Evolutionary conservation across 192 early-diverging fungal genomes (phyloP), one percentile per base, ranked within the genome.

Genomic region (Entomortierella chlamydospora): DNA sequence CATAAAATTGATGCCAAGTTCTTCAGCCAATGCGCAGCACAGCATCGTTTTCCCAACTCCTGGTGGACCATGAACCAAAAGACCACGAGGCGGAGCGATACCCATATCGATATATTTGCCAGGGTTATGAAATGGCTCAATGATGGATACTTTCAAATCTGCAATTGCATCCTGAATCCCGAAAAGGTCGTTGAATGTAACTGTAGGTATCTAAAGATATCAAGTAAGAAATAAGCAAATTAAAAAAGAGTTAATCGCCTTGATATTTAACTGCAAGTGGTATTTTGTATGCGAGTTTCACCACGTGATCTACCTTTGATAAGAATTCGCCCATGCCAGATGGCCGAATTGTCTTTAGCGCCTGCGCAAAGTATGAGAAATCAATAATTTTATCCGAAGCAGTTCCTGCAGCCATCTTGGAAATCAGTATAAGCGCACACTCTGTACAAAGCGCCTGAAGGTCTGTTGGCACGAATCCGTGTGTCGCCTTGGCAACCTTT

Each of bases 11-110:
- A 97, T 87, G 10, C 92, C 93, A 18, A 91, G 66, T 81, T 93
- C 93, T 22, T 88, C 79, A 5, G 93, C 91, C 22, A 98, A 54
- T 0, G 96, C 95, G 74, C 90, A 94, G 63, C 92, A 94, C 2
- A 99, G 85, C 85, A 90, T 89, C 5, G 96, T 95, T 67, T 99
- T 99, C 8, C 96, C 97, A 5, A 92, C 89, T 12, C 97, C 97
- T 0, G 95, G 84, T 9, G 96, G 96, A 0, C 97, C 97, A 70
- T 97, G 87, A 22, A 99, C 80, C 20, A 98, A 77, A 11, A 96
- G 86, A 28, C 97, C 97, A 34, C 88, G 84, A 0, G 95, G 95
- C 3, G 93, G 89, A 31, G 84, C 81, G 20, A 94, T 89, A 15
- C 88, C 88, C 64, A 94, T 81, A n/a, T 82, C 65, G n/a, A 76